Evolutionary conservation across 805 yeast species (phyloP), one percentile per base, ranked within the genome.

Genomic region (Candida mattraensis): DNA sequence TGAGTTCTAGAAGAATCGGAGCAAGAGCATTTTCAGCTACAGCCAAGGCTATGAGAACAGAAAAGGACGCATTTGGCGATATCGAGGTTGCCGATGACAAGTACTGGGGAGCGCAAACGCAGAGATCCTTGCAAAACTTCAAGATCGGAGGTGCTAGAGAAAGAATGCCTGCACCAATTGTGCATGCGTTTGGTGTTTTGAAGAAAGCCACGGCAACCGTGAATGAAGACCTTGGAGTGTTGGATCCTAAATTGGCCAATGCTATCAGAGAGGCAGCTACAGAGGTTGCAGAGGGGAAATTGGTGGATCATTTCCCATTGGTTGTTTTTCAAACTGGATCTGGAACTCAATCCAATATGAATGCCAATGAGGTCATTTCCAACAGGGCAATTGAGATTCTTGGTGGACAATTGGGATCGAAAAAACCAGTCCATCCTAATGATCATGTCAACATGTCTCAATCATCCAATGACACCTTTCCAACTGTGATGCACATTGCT

Each of bases 251-350:
- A 64, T 58, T 91, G 30, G 80, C 96, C 7, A 69, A 66, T 23
- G 95, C 95, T 33, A 93, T 93, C 60, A 81, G 86, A 68, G 74
- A 80, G 61, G 99, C 98, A 33, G 97, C 98, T 41, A 83, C 88
- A 53, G 99, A 93, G 66, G 98, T 93, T 24, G 73, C 85, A 31
- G 87, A 83, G 53, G 99, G 99, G 48, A 86, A 87, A 64, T 76
- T 93, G 60, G 75, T 79, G 45, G 95, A 84, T 56, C 96, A 93
- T 66, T 93, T 93, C 81, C 99, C 99, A 40, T 74, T 93, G 63
- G 99, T 93, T 40, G 97, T 93, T 23, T 93, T 88, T 84, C 99
- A 93, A 72, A 93, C 99, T 42, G 99, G 99, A 42, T 86, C 96
- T 20, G 99, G 99, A 63, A 93, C 99, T 40, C 99, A 93, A 69